phyloP scores from a whole-genome alignment of 805 yeast species.

The Schizosaccharomyces osmophilus region DNA sequence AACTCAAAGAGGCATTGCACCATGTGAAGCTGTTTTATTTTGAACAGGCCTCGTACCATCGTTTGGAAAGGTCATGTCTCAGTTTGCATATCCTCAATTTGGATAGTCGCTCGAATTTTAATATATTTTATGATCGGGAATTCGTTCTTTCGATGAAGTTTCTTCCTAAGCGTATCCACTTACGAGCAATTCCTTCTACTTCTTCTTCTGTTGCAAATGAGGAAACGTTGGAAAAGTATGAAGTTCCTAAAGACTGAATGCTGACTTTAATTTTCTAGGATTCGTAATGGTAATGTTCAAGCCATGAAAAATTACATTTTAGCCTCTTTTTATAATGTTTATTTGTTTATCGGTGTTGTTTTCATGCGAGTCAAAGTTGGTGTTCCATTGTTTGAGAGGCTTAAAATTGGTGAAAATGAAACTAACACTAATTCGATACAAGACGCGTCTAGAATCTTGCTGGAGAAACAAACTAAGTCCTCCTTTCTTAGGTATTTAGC shows the following conservation, averaged over 20 bases:
- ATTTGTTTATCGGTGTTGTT: not conserved
- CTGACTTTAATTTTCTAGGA: not conserved
- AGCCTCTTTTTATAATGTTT: not conserved
- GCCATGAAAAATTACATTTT: not conserved
- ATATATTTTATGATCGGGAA: not conserved
- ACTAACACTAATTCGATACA: not conserved
- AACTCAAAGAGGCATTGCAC: not conserved
- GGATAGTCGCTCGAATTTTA: not conserved
- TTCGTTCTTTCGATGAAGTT: not conserved
- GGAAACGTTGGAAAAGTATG: too few species aligned
- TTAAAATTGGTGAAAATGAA: not conserved
- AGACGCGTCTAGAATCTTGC: not conserved
- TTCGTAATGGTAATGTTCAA: not conserved
- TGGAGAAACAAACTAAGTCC: not conserved
- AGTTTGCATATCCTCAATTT: not conserved
- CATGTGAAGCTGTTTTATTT: not conserved
- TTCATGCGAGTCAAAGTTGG: not conserved
- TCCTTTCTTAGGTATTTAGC: not conserved
- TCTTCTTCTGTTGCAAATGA: too few species aligned
- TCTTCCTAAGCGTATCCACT: not conserved
- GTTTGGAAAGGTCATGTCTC: not conserved
- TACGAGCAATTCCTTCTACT: not conserved
- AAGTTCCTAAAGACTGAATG: too few species aligned
- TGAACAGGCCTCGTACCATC: not conserved
- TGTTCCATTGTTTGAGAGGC: not conserved